These are phyloP conservation scores for Suillus subaureus DNA, from an alignment of 768 basidiomycete genomes.

Conservation along the genomic window DNA sequence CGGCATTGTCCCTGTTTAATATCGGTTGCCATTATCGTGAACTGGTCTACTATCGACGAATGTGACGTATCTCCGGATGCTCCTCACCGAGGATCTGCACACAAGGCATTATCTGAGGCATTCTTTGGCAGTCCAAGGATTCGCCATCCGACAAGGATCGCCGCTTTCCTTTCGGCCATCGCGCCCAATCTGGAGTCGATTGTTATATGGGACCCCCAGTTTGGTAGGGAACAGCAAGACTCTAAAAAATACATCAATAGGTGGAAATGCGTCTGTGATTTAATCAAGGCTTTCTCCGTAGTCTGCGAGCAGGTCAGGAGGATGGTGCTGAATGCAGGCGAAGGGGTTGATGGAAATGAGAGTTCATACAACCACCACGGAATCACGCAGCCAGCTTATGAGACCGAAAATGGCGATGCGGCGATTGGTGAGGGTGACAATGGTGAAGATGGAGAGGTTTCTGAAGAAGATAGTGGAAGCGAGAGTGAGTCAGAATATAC, in stretches of 20 bases:
- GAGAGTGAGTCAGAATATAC: no score
- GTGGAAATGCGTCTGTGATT: slow-evolving; percentile 27
- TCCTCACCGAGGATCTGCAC: background rate
- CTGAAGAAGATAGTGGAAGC: no score
- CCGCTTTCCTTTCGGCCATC: no score
- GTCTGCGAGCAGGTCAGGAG: no score
- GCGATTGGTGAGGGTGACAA: no score
- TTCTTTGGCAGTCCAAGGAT: background rate
- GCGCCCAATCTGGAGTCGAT: slow-evolving; percentile 26
- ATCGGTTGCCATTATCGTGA: background rate
- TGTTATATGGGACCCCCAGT: slow-evolving; percentile 21
- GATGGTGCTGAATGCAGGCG: no score
- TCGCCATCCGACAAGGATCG: background rate
- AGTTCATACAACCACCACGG: no score
- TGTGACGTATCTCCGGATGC: background rate
- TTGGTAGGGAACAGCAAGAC: background rate
- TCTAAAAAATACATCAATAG: slow-evolving; percentile 25
- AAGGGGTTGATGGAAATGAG: no score
- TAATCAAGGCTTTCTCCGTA: slow-evolving; percentile 22
- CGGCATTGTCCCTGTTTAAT: background rate
- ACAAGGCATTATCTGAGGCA: background rate
- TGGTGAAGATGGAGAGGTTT: no score
- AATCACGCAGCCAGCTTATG: no score
- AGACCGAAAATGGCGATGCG: no score
- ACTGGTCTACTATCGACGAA: background rate